These are phyloP conservation scores for Podaxis sp. DNA, from an alignment of 768 basidiomycete species.

Conservation along the genomic window DNA sequence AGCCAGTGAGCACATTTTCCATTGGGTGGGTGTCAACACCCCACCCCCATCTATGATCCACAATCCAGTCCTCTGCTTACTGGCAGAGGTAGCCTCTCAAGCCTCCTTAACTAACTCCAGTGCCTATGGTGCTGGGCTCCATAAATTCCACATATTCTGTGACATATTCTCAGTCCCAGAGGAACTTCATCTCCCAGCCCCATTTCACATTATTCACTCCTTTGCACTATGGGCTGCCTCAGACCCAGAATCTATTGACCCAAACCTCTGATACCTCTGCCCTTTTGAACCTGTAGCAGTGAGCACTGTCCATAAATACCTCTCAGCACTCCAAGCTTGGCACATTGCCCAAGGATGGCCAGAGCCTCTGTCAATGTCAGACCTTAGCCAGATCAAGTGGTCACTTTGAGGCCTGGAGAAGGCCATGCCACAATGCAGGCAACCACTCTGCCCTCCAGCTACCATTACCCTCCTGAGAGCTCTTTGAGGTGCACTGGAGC, in stretches of 20 bases:
- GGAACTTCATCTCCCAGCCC: constrained; percentile 24
- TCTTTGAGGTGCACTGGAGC: constrained; percentile 20
- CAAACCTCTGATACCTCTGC: constrained; percentile 5
- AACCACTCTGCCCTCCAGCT: constrained; percentile 32
- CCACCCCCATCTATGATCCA: constrained; percentile 24
- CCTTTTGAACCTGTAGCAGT: constrained; percentile 33
- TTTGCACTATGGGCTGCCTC: constrained; percentile 36
- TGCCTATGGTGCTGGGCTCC: constrained; percentile 25
- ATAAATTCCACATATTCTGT: constrained; percentile 23
- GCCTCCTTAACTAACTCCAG: neutral
- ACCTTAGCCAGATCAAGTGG: constrained; percentile 24
- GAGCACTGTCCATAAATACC: constrained; percentile 28
- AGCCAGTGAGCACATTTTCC: neutral
- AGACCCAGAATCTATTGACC: constrained; percentile 22
- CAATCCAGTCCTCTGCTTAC: constrained; percentile 17
- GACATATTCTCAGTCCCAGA: constrained; percentile 33
- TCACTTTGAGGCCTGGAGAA: constrained; percentile 29
- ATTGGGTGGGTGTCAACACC: constrained; percentile 33
- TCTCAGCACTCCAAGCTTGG: constrained; percentile 41
- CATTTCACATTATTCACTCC: constrained; percentile 29
- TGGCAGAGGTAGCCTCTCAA: neutral
- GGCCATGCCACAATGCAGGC: constrained; percentile 12
- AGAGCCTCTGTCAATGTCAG: constrained; percentile 23
- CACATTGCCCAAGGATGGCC: constrained; percentile 40
- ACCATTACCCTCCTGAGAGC: constrained; percentile 31